Evolutionary conservation across 345 rosid species (phyloP).

Genomic region (Rhodamnia rubescens): DNA sequence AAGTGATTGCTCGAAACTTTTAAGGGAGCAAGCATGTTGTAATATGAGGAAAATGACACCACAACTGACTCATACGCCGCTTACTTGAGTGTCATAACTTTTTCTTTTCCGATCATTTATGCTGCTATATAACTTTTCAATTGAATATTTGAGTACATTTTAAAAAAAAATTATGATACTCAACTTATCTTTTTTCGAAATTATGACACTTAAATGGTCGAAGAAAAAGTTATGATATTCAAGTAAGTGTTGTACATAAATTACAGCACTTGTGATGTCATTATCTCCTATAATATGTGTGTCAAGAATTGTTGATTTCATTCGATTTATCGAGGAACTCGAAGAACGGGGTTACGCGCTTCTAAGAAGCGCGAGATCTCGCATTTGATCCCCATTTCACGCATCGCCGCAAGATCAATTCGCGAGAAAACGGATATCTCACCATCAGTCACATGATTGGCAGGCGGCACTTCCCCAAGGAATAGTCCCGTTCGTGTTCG

Average conservation of each 20-base stretch:
- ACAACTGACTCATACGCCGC: too few species aligned
- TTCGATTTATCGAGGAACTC: neutral
- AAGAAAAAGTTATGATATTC: too few species aligned
- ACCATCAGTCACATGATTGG: neutral
- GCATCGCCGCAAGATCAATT: neutral
- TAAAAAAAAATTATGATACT: too few species aligned
- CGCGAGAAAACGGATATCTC: neutral
- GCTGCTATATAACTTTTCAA: too few species aligned
- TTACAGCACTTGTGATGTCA: too few species aligned
- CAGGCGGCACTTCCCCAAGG: conserved; percentile 15
- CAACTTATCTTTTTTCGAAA: too few species aligned
- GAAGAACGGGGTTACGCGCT: neutral
- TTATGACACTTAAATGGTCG: too few species aligned
- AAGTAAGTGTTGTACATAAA: too few species aligned
- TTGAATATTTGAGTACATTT: too few species aligned
- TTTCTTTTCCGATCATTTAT: too few species aligned
- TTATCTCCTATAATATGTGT: neutral
- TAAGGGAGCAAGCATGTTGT: neutral
- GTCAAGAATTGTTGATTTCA: neutral
- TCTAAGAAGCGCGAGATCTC: neutral
- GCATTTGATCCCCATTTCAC: neutral
- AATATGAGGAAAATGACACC: neutral
- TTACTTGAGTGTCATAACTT: too few species aligned
- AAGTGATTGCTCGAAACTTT: neutral
- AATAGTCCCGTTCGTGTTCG: conserved; percentile 10